A percentile compares a stretch with the other conserved stretches of the same genome.
phyloP scores from a whole-genome alignment of 192 early-diverging fungal species.

The Phycomyces blakesleeanus region DNA sequence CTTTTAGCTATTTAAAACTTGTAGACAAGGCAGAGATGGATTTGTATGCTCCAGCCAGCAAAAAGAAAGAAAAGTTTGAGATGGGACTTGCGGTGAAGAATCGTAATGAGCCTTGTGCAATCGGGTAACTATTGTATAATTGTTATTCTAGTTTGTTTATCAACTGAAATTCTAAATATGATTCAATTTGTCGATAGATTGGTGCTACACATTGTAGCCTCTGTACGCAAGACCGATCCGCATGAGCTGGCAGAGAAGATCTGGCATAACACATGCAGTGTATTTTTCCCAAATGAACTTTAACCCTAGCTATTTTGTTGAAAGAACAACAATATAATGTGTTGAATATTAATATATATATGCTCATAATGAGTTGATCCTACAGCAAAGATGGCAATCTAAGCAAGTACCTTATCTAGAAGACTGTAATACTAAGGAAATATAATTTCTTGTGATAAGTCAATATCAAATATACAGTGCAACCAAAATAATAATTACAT shows the following conservation, averaged over 20 bases:
- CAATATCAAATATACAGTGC: too few species aligned
- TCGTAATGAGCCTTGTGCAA: conserved; percentile 81
- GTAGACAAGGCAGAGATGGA: conserved; percentile 28
- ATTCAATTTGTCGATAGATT: conserved; percentile 37
- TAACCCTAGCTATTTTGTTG: too few species aligned
- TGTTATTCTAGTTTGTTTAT: background rate
- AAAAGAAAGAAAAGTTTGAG: conserved; percentile 77
- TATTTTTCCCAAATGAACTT: conserved; percentile 55
- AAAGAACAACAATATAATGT: too few species aligned
- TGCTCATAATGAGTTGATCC: too few species aligned
- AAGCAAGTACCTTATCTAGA: too few species aligned
- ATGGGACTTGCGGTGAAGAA: conserved; percentile 68
- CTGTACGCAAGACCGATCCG: conserved; percentile 50
- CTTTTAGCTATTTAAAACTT: conserved; percentile 50
- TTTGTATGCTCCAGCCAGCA: conserved; percentile 43
- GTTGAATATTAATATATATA: too few species aligned
- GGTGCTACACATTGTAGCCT: conserved; percentile 67
- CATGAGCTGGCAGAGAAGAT: conserved; percentile 54
- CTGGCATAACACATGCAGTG: conserved; percentile 60
- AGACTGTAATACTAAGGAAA: too few species aligned
- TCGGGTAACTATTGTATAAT: conserved; percentile 39
- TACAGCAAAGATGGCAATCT: too few species aligned
- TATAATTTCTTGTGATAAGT: too few species aligned
- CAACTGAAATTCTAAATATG: background rate
- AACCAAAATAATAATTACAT: too few species aligned